phyloP scores from a whole-genome alignment of 164 flowering plant genomes.

The Sextonia rubra region DNA sequence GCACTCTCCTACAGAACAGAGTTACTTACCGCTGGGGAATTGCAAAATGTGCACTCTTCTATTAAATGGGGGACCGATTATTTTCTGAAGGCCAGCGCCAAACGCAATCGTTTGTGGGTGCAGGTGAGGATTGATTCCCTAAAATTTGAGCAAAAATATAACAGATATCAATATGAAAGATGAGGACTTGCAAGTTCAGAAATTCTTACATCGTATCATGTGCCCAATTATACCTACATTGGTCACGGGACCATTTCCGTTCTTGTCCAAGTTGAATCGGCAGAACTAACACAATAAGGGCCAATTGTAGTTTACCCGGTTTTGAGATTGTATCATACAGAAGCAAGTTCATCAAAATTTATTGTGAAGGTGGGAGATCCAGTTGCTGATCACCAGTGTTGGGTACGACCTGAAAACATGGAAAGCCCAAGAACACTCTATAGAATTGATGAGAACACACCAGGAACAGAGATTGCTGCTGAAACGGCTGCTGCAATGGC shows the following conservation, averaged over 20 bases:
- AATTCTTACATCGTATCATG: too few species aligned
- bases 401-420: conserved; percentile 89
- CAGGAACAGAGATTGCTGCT: conserved; percentile 89
- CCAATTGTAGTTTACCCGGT: too few species aligned
- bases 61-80: conserved; percentile 90
- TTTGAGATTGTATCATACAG: too few species aligned
- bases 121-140: conserved; percentile 37
- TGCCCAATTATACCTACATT: too few species aligned
- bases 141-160: too few species aligned
- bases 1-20: conserved; percentile 43
- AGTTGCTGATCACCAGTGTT: conserved; percentile 68
- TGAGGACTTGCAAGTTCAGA: too few species aligned
- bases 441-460: conserved; percentile 41
- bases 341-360: not conserved
- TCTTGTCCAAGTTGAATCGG: too few species aligned
- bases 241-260: too few species aligned
- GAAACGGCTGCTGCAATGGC: conserved; percentile 94
- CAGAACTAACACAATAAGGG: too few species aligned
- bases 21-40: conserved; percentile 55
- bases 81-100: conserved; percentile 55
- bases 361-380: conserved; percentile 75
- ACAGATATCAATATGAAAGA: too few species aligned
- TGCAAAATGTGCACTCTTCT: conserved; percentile 39
- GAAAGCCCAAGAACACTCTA: conserved; percentile 59
- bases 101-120: conserved; percentile 45